phyloP scores from a whole-genome alignment of 1,139 yeast genomes.

The Saccharomyces pastorianus region DNA sequence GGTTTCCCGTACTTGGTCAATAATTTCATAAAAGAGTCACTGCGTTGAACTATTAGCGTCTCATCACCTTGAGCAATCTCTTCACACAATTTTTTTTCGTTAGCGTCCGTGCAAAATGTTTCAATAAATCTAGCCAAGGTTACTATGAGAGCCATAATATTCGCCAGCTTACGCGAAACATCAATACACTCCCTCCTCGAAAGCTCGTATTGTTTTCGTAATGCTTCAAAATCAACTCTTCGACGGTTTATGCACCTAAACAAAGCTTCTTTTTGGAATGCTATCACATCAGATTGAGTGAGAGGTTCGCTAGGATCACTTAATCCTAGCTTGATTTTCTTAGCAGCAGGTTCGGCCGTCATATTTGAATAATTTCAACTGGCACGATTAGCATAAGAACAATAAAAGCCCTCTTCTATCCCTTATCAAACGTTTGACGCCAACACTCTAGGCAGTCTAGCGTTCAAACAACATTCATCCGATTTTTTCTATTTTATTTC shows the following conservation, averaged over 20 bases:
- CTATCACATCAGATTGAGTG: conserved; percentile 70
- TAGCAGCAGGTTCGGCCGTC: conserved; percentile 26
- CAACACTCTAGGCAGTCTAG: background rate
- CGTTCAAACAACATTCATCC: background rate
- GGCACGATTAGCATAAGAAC: background rate
- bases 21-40: conserved; percentile 20
- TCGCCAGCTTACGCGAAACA: conserved; percentile 30
- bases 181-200: conserved; percentile 36
- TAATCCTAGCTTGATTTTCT: conserved; percentile 25
- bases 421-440: background rate
- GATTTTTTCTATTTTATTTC: background rate
- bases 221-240: conserved; percentile 43
- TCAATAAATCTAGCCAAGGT: conserved; percentile 19
- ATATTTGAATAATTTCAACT: conserved; percentile 4
- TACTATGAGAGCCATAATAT: conserved; percentile 19
- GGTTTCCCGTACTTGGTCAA: conserved; percentile 12
- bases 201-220: conserved; percentile 37
- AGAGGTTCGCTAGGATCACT: conserved; percentile 51
- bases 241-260: conserved; percentile 69
- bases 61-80: conserved; percentile 22
- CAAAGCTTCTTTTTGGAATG: conserved; percentile 87
- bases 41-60: conserved; percentile 15
- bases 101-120: conserved; percentile 11
- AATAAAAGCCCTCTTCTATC: background rate
- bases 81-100: conserved; percentile 18